phyloP scores from a whole-genome alignment of 768 basidiomycete species.

The Crepidotus variabilis region DNA sequence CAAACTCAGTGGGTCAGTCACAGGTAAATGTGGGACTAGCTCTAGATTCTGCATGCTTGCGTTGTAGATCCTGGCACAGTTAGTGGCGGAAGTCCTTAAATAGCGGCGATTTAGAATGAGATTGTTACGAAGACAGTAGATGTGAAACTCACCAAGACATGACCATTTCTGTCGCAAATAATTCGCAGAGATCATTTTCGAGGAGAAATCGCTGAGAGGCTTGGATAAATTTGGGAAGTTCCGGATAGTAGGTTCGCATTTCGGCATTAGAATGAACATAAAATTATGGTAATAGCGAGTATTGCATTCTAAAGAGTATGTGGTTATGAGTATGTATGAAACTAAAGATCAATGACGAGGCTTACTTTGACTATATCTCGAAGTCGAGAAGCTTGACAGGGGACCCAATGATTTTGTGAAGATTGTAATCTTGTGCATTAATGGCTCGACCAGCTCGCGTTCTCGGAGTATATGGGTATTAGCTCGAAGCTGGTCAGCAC shows the following conservation, averaged over 20 bases:
- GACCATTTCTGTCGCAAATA: conserved; percentile 12
- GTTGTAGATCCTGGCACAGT: conserved; percentile 27
- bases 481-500: not conserved
- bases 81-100: conserved; percentile 20
- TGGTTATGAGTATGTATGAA: not conserved
- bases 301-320: conserved; percentile 17
- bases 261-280: conserved; percentile 18
- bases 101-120: not conserved
- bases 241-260: conserved; percentile 16
- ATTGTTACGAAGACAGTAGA: not conserved
- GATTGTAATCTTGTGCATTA: conserved; percentile 10
- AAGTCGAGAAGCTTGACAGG: conserved; percentile 19
- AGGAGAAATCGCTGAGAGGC: conserved; percentile 5
- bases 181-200: conserved; percentile 1
- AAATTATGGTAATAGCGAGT: conserved; percentile 26
- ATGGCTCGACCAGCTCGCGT: conserved; percentile 9
- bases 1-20: not conserved
- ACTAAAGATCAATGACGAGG: not conserved
- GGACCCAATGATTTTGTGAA: conserved; percentile 20
- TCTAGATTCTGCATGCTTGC: conserved; percentile 3
- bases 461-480: not conserved
- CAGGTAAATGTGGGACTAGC: conserved; percentile 6
- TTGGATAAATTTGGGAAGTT: conserved; percentile 4
- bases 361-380: conserved; percentile 22
- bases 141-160: conserved; percentile 5